Evolutionary conservation across 1,139 yeast species (phyloP).

Genomic region (Spencermartinsiella ligniputridi): DNA sequence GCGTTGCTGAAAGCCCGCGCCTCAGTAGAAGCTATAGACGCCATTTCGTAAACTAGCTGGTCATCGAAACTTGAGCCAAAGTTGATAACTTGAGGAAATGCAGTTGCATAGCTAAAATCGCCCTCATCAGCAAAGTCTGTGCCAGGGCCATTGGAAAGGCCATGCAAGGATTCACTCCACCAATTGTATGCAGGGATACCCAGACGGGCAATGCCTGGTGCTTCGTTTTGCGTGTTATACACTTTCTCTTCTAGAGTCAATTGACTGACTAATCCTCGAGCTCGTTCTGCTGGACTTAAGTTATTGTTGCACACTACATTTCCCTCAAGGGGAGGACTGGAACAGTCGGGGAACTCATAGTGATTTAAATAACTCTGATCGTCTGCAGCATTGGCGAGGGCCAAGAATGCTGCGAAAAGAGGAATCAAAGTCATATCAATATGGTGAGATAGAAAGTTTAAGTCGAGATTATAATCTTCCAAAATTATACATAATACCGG

Average conservation of each 20-base stretch:
- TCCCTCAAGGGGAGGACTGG: slow-evolving; percentile 10
- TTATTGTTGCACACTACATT: slow-evolving; percentile 13
- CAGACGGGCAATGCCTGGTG: slow-evolving; percentile 46
- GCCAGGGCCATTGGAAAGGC: slow-evolving; percentile 54
- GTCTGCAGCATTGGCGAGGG: neutral
- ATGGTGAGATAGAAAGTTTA: neutral
- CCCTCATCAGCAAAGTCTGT: slow-evolving; percentile 21
- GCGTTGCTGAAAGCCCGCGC: slow-evolving; percentile 56
- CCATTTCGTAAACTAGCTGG: slow-evolving; percentile 47
- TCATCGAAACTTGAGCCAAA: slow-evolving; percentile 52
- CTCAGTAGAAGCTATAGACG: slow-evolving; percentile 52
- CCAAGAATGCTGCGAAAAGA: neutral
- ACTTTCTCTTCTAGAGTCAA: slow-evolving; percentile 54
- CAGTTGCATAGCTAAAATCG: slow-evolving; percentile 13
- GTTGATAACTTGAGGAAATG: slow-evolving; percentile 15
- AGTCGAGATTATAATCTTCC: neutral
- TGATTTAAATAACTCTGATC: slow-evolving; percentile 1
- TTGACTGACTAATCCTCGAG: slow-evolving; percentile 46
- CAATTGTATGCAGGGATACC: slow-evolving; percentile 49
- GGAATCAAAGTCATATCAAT: neutral
- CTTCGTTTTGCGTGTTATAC: slow-evolving; percentile 56
- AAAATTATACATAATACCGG: too few relatives aligned
- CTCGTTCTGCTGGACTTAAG: slow-evolving; percentile 35
- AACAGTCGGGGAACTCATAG: slow-evolving; percentile 15
- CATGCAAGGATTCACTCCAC: slow-evolving; percentile 52